phyloP scores from a whole-genome alignment of 1,284 basidiomycete species.

The Afroboletus lepidellus region DNA sequence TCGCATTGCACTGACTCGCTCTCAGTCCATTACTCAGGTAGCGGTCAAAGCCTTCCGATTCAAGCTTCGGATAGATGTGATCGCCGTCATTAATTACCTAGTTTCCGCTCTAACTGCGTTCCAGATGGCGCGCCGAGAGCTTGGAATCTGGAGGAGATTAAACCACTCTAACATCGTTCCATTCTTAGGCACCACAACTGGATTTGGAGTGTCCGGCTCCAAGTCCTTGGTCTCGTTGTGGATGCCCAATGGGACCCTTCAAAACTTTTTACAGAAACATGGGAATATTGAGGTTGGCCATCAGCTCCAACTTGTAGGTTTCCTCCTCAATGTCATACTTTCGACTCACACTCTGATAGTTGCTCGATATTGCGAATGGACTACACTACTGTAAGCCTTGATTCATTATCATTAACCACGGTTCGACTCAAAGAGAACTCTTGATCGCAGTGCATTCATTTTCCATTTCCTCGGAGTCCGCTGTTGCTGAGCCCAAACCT shows the following conservation, averaged over 20 bases:
- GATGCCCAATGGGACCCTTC: constrained; percentile 14
- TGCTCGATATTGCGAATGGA: too few species aligned
- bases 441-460: constrained; percentile 3
- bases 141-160: too few species aligned
- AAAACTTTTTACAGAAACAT: background rate
- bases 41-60: constrained; percentile 12
- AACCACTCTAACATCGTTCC: too few species aligned
- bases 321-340: too few species aligned
- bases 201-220: constrained; percentile 7
- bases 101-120: background rate
- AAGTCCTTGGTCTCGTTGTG: constrained; percentile 12
- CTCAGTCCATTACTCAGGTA: background rate
- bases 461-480: background rate
- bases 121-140: constrained; percentile 6
- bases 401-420: background rate
- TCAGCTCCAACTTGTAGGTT: constrained; percentile 6
- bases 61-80: background rate
- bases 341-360: background rate
- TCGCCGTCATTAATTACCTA: too few species aligned
- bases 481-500: background rate
- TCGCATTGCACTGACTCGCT: background rate
- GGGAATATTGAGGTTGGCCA: background rate
- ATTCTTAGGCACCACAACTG: constrained; percentile 1
- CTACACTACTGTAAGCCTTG: background rate
- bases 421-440: background rate